These are phyloP conservation scores for Fraxinus nigra DNA, from an alignment of 305 asterid genomes.

Conservation along the genomic window DNA sequence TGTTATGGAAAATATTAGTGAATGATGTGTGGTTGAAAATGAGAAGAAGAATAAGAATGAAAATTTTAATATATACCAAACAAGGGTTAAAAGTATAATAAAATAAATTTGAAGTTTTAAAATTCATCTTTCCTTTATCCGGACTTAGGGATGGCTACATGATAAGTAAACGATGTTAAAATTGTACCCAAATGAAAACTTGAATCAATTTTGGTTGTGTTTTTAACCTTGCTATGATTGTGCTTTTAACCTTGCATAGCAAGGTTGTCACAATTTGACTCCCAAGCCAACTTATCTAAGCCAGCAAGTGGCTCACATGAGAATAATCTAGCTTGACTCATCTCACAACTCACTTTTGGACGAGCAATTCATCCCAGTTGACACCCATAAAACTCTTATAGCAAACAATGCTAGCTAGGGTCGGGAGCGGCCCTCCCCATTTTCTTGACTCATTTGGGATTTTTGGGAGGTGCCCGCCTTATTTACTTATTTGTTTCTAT, in stretches of 20 bases:
- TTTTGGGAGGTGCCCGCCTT: neutral
- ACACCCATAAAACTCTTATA: neutral
- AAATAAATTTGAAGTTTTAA: neutral
- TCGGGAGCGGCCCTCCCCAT: neutral
- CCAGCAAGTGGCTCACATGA: neutral
- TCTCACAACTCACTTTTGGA: neutral
- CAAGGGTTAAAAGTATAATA: too few relatives aligned
- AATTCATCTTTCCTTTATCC: neutral
- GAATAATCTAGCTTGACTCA: neutral
- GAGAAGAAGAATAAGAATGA: too few relatives aligned
- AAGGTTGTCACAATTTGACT: neutral
- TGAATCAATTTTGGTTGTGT: neutral
- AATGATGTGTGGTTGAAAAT: too few relatives aligned
- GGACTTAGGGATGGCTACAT: neutral
- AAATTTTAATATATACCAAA: too few relatives aligned
- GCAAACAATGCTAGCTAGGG: neutral
- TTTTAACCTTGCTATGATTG: too few relatives aligned
- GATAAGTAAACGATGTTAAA: neutral
- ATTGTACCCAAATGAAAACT: too few relatives aligned
- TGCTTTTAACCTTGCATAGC: too few relatives aligned
- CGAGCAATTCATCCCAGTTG: neutral
- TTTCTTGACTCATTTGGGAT: neutral
- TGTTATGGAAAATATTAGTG: too few relatives aligned
- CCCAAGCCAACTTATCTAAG: neutral
- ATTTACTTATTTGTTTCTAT: neutral